Evolutionary conservation across 2,329 filamentous ascomycete species (phyloP).

Genomic region (Cladosporium phlei): DNA sequence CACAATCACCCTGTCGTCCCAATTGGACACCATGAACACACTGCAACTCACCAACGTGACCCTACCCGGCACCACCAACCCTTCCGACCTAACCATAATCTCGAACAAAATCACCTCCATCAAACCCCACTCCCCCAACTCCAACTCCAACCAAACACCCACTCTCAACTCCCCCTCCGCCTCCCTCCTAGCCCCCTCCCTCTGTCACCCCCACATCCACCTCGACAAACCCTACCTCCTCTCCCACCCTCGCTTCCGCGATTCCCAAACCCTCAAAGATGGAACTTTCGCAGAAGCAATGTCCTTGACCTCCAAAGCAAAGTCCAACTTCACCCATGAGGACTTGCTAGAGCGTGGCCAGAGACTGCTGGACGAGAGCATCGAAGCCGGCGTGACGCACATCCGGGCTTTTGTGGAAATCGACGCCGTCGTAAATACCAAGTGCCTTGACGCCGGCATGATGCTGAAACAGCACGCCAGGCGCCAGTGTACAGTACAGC

Average conservation of each 20-base stretch:
- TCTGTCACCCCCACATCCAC: constrained; percentile 71
- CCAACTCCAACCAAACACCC: neutral
- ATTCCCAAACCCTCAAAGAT: constrained; percentile 51
- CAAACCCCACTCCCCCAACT: neutral
- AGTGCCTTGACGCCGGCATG: constrained; percentile 55
- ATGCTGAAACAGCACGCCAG: constrained; percentile 47
- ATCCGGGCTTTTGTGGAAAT: constrained; percentile 70
- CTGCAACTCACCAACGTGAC: constrained; percentile 20
- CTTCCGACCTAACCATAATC: constrained; percentile 5
- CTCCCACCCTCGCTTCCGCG: constrained; percentile 54
- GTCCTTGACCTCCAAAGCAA: constrained; percentile 54
- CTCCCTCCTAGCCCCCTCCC: constrained; percentile 48
- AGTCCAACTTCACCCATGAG: constrained; percentile 55
- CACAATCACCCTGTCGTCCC: too few relatives aligned
- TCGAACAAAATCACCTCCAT: constrained; percentile 27
- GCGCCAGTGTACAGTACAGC: constrained; percentile 58
- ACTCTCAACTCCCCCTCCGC: neutral
- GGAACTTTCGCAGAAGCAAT: constrained; percentile 66
- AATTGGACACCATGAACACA: neutral
- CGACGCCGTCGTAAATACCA: constrained; percentile 56
- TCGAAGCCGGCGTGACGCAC: constrained; percentile 60
- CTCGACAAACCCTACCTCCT: constrained; percentile 63
- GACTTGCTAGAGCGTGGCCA: constrained; percentile 63
- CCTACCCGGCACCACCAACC: constrained; percentile 14
- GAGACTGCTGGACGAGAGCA: constrained; percentile 62